These are phyloP conservation scores for Akebia trifoliata DNA, from an alignment of 164 flowering plant species.

Conservation along the genomic window DNA sequence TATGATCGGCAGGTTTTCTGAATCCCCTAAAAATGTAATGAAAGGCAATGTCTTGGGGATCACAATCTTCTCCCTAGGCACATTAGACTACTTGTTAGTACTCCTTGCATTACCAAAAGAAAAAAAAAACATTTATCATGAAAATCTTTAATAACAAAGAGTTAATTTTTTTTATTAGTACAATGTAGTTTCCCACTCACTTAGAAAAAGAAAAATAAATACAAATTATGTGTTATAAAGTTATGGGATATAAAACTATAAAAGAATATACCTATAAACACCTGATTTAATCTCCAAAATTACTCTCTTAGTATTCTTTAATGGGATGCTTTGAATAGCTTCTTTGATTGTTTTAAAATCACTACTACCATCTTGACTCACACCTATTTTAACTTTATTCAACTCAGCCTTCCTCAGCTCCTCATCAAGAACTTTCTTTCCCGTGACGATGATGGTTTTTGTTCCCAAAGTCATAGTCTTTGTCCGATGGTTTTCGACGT, in stretches of 20 bases:
- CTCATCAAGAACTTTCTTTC: constrained; percentile 20
- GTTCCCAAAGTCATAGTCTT: constrained; percentile 5
- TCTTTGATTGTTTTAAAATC: constrained; percentile 34
- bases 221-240: too few species aligned
- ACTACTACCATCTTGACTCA: constrained; percentile 40
- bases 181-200: too few species aligned
- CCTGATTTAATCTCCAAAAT: constrained; percentile 41
- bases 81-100: not conserved
- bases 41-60: constrained; percentile 41
- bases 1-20: constrained; percentile 48
- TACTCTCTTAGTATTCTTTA: constrained; percentile 35
- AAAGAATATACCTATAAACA: constrained; percentile 35
- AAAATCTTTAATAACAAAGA: too few species aligned
- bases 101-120: not conserved
- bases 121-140: not conserved
- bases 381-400: constrained; percentile 28
- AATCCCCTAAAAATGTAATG: constrained; percentile 56
- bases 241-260: not conserved
- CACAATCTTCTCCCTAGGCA: constrained; percentile 57
- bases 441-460: not conserved
- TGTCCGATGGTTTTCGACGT: constrained; percentile 22
- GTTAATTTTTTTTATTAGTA: too few species aligned
- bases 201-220: too few species aligned
- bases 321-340: constrained; percentile 36
- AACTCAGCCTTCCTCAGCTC: constrained; percentile 43